Base-by-base conservation (phyloP, 2,329 filamentous ascomycete genomes). In the Sporothrix pallida region DNA sequence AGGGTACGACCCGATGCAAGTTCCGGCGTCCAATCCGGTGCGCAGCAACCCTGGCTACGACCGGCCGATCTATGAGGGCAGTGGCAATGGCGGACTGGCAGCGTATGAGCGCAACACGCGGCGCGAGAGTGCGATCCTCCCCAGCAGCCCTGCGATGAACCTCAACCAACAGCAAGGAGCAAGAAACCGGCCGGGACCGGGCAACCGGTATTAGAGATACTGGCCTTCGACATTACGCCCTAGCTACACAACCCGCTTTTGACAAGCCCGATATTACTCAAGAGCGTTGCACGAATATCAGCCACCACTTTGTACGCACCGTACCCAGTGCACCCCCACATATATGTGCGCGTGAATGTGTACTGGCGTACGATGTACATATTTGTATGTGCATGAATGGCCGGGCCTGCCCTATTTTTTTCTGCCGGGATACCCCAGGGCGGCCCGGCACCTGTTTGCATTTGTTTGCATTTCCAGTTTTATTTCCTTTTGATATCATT, bases 41-140 rank as follows among this genome's bases (percentile, higher is more conserved):
- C 79, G 60, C 77, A 79, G 31, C 8, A 78, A 76, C n/a, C 78
- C 81, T 5, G 81, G 79, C 7, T 83, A 84, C 74, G 83, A 85
- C 71, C 79, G 82, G 63, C 81, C 81, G 4, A 75, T 80, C 9
- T 82, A 82, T 37, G 81, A 83, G 54, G 50, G 48, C 2, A 7
- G 10, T 15, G 77, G 26, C 62, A 76, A 78, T n/a, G 78, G 78
- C 74, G 78, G 52, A 76, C 77, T 71, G 37, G 79, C 79, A 5
- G 75, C 77, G 3, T 82, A 83, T 68, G 81, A 84, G 52, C 82
- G 82, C 71, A 78, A 79, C 50, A 76, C 63, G 56, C 84, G 88
- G 68, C 86, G 89, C 69, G 89, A 91, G 80, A 91, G 90, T 77
- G 83, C 84, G 63, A 88, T 90, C 75, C 85, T 86, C 79, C 83